Evolutionary conservation across 2,329 filamentous ascomycete species (phyloP).

Genomic region (Arthrobotrys iridis): DNA sequence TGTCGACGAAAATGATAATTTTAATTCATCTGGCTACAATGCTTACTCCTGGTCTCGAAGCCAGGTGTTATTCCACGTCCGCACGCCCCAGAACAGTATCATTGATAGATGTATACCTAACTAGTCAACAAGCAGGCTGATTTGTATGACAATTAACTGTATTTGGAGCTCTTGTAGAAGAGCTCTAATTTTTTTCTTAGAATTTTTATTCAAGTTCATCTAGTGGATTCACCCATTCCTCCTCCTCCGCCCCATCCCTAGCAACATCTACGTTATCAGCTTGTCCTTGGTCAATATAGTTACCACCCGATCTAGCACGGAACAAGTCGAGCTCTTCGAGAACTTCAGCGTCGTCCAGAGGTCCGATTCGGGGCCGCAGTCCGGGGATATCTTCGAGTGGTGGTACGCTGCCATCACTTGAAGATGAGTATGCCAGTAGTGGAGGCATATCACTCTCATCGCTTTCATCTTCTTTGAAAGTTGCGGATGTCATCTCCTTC

Average conservation of each 20-base stretch:
- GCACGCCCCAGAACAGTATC: too few relatives aligned
- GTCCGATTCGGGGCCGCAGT: too few relatives aligned
- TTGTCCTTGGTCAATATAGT: neutral
- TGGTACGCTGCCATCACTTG: neutral
- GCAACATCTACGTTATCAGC: too few relatives aligned
- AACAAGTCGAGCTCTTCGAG: neutral
- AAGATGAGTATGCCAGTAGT: neutral
- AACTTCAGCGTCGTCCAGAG: neutral
- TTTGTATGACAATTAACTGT: too few relatives aligned
- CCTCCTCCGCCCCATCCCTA: neutral
- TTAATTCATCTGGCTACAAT: too few relatives aligned
- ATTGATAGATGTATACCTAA: too few relatives aligned
- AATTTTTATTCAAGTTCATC: constrained; percentile 4
- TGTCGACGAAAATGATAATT: too few relatives aligned
- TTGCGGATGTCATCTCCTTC: neutral
- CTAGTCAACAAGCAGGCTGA: too few relatives aligned
- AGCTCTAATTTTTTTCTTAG: neutral
- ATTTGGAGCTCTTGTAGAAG: too few relatives aligned
- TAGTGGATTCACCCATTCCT: neutral
- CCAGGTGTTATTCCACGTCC: too few relatives aligned
- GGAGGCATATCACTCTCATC: neutral
- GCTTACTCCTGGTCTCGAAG: too few relatives aligned
- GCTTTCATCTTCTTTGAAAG: neutral
- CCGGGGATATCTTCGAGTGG: neutral
- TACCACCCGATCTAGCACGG: neutral